phyloP scores from a whole-genome alignment of 441 rosid genomes.

The Syzygium malaccense region DNA sequence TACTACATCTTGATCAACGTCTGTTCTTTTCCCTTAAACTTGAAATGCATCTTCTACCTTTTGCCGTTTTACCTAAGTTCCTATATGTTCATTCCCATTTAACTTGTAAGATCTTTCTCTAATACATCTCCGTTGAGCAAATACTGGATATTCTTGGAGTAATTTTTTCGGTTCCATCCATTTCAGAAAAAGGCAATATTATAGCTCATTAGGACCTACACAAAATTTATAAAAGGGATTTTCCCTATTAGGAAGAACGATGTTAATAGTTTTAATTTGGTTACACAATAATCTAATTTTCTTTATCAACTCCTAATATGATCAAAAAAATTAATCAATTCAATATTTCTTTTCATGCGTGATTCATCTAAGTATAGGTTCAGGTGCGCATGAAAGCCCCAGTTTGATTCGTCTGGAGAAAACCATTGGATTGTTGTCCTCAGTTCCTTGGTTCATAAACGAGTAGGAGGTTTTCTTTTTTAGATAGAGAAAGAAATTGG shows the following conservation, averaged over 20 bases:
- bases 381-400: too few relatives aligned
- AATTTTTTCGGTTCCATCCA: background rate
- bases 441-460: background rate
- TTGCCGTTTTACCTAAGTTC: background rate
- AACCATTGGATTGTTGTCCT: background rate
- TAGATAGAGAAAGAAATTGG: too few relatives aligned
- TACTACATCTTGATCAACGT: background rate
- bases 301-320: background rate
- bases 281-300: background rate
- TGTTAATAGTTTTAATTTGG: background rate
- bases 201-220: background rate
- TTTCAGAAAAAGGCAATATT: background rate
- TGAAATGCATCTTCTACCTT: background rate
- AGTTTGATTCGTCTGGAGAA: background rate
- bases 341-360: background rate
- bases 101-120: background rate
- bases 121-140: background rate
- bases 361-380: background rate
- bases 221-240: background rate
- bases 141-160: background rate
- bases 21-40: background rate
- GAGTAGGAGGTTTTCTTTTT: background rate
- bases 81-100: background rate
- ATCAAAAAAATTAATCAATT: background rate
- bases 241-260: background rate